phyloP scores from a whole-genome alignment of 805 yeast species.

The Brettanomyces bruxellensis region DNA sequence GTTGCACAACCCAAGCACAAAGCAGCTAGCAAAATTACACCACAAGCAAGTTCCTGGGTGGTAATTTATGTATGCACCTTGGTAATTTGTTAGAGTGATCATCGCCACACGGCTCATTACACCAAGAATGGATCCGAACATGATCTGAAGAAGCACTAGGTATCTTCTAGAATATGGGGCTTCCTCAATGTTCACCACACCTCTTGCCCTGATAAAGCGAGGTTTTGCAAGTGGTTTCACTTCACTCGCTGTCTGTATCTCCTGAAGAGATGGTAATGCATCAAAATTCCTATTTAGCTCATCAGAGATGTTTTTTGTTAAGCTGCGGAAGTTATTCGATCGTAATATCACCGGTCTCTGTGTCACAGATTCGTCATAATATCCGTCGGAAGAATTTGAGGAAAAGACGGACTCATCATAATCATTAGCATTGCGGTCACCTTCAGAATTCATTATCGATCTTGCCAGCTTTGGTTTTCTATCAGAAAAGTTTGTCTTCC shows the following conservation, averaged over 20 bases:
- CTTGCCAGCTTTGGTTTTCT: too few species aligned
- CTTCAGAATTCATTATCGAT: too few species aligned
- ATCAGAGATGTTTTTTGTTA: not conserved
- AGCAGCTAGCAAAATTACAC: slow-evolving; percentile 70
- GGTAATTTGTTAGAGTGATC: slow-evolving; percentile 9
- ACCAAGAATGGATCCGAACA: slow-evolving; percentile 10
- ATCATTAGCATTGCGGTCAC: too few species aligned
- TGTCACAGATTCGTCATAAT: too few species aligned
- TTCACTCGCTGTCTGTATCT: not conserved
- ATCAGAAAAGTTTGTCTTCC: too few species aligned
- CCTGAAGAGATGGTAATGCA: not conserved
- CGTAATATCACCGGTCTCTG: too few species aligned
- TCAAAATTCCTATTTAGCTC: not conserved
- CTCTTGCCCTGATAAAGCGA: slow-evolving; percentile 1
- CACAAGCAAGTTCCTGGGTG: slow-evolving; percentile 40
- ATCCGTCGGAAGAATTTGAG: too few species aligned
- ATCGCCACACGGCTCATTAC: slow-evolving; percentile 8
- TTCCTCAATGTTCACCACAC: slow-evolving; percentile 7
- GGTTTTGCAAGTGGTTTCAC: slow-evolving; percentile 1
- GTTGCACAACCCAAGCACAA: slow-evolving; percentile 47
- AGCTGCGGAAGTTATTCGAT: too few species aligned
- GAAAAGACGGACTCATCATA: too few species aligned
- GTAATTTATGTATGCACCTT: slow-evolving; percentile 10
- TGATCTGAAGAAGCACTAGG: slow-evolving; percentile 4
- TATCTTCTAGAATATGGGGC: slow-evolving; percentile 10